These are phyloP conservation scores for Eucalyptus coolabah DNA, from an alignment of 345 rosid species.

Conservation along the genomic window DNA sequence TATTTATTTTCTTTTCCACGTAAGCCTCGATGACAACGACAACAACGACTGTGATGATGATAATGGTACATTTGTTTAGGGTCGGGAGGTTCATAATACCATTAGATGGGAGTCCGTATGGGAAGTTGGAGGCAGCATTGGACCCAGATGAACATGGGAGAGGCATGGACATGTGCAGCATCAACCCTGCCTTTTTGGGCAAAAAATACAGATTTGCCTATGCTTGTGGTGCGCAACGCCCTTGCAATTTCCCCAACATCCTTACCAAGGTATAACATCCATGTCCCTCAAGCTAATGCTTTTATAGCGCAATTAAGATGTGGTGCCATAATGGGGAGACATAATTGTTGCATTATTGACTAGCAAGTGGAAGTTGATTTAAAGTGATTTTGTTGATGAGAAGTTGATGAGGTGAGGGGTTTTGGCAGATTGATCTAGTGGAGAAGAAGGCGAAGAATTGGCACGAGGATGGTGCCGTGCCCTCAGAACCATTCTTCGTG, in stretches of 20 bases:
- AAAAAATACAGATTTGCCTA: conserved; percentile 70
- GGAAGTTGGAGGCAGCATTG: conserved; percentile 67
- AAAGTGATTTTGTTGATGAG: not conserved
- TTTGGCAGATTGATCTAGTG: conserved; percentile 53
- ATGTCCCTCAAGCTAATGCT: not conserved
- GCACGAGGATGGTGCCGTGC: conserved; percentile 69
- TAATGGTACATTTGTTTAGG: conserved; percentile 13
- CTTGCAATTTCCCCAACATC: conserved; percentile 94
- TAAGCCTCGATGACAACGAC: not conserved
- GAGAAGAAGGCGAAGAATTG: conserved; percentile 73
- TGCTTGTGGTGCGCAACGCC: conserved; percentile 92
- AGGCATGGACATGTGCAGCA: conserved; percentile 97
- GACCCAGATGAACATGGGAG: conserved; percentile 88
- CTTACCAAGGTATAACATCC: conserved; percentile 54
- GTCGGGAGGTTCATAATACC: conserved; percentile 92
- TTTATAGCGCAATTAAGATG: not conserved
- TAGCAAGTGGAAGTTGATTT: not conserved
- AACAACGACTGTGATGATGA: not conserved
- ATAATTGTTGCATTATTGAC: not conserved
- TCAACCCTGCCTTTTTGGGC: conserved; percentile 67
- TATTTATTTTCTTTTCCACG: not conserved
- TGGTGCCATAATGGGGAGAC: not conserved
- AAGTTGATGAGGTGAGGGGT: not conserved
- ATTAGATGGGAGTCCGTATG: conserved; percentile 68
- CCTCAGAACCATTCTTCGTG: conserved; percentile 90